Evolutionary conservation across 345 rosid genomes (phyloP).

Genomic region (Nephelium lappaceum): DNA sequence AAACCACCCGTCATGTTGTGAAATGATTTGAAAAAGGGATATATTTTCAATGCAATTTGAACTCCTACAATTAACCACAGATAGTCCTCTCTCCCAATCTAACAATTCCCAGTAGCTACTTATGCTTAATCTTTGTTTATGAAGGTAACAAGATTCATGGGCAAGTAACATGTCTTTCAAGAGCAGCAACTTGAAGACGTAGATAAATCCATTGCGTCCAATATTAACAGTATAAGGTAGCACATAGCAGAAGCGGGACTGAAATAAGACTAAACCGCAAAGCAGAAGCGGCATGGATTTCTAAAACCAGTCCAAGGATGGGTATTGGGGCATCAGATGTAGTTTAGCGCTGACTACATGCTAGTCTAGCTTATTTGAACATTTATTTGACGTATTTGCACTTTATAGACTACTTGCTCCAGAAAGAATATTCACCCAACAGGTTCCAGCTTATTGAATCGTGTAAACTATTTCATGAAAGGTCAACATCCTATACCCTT

Average conservation of each 20-base stretch:
- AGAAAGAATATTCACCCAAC: background rate
- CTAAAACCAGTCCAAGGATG: conserved; percentile 3
- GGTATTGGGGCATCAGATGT: background rate
- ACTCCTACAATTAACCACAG: background rate
- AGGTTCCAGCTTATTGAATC: background rate
- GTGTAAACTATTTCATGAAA: background rate
- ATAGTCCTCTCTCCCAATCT: background rate
- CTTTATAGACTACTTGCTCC: background rate
- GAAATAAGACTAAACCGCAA: background rate
- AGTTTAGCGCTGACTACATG: background rate
- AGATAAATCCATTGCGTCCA: background rate
- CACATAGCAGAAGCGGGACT: background rate
- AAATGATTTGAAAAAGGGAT: too few species aligned
- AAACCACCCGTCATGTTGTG: background rate
- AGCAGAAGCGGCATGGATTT: background rate
- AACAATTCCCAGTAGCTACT: too few species aligned
- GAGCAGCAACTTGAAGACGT: background rate
- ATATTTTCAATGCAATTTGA: too few species aligned
- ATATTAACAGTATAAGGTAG: background rate
- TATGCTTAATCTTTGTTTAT: background rate
- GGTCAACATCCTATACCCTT: background rate
- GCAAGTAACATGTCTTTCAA: background rate
- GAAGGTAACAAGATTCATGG: background rate
- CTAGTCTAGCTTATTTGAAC: background rate
- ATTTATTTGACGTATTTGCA: background rate